A percentile compares a stretch with the other conserved stretches of the same genome.
These are phyloP conservation scores for Aspergillus fumigatus DNA, from an alignment of 2,329 filamentous ascomycete genomes.

Conservation along the genomic window DNA sequence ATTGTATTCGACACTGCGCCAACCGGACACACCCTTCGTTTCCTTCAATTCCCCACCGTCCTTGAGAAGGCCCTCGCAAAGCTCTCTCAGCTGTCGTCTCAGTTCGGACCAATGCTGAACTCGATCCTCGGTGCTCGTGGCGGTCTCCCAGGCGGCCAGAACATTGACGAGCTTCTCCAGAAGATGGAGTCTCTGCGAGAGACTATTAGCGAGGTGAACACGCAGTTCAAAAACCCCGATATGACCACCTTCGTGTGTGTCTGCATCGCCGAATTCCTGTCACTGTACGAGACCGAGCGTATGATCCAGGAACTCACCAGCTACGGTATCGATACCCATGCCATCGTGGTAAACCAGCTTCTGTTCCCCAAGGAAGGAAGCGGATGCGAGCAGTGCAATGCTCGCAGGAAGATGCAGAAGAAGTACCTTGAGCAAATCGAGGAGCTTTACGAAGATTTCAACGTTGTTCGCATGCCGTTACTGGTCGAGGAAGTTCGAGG, in stretches of 20 bases:
- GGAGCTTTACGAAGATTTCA: constrained; percentile 98
- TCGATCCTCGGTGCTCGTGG: constrained; percentile 77
- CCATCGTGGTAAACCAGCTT: constrained; percentile 97
- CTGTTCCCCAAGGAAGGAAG: constrained; percentile 84
- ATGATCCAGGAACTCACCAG: constrained; percentile 97
- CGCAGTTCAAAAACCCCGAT: constrained; percentile 95
- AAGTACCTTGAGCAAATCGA: constrained; percentile 99
- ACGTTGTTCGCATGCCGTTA: constrained; percentile 97
- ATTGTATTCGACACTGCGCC: constrained; percentile 99
- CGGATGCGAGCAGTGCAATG: constrained; percentile 91
- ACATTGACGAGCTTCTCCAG: constrained; percentile 82
- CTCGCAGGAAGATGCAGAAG: constrained; percentile 95
- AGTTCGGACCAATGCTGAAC: constrained; percentile 95
- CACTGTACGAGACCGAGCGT: constrained; percentile 95
- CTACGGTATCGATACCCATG: constrained; percentile 93
- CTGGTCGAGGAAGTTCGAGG: constrained; percentile 93
- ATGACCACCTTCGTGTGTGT: constrained; percentile 97
- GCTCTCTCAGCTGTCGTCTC: constrained; percentile 84
- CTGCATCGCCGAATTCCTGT: constrained; percentile 95
- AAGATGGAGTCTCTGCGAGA: constrained; percentile 91
- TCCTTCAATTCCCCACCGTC: constrained; percentile 96
- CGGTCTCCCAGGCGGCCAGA: constrained; percentile 84
- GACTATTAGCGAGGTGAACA: constrained; percentile 93
- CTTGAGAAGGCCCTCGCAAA: constrained; percentile 99
- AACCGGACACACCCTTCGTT: constrained; percentile 95